Evolutionary conservation across 1,284 basidiomycete genomes (phyloP).

Genomic region (Abortiporus biennis): DNA sequence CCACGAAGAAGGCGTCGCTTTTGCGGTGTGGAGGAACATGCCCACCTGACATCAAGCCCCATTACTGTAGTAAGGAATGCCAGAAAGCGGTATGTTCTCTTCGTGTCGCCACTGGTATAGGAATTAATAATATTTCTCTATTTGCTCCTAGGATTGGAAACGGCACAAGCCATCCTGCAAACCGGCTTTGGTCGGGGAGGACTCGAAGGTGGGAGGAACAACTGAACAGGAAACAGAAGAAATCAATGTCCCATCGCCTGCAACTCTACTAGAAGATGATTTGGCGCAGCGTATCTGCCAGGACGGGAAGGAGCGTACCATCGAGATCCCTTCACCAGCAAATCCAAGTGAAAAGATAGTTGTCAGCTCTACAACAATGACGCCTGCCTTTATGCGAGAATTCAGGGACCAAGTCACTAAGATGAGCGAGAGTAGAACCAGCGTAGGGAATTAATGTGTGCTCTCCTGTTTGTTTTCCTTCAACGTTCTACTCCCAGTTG

Average conservation of each 20-base stretch:
- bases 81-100: slow-evolving; percentile 5
- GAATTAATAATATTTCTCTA: too few relatives aligned
- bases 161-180: slow-evolving; percentile 1
- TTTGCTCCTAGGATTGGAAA: slow-evolving; percentile 4
- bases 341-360: background rate
- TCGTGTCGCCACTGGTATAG: too few relatives aligned
- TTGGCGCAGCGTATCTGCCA: background rate
- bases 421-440: too few relatives aligned
- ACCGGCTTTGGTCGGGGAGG: background rate
- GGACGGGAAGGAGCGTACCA: background rate
- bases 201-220: background rate
- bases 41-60: slow-evolving; percentile 7
- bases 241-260: background rate
- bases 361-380: slow-evolving; percentile 6
- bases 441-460: too few relatives aligned
- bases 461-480: too few relatives aligned
- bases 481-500: too few relatives aligned
- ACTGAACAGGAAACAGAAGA: background rate
- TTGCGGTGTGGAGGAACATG: slow-evolving; percentile 7
- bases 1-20: slow-evolving; percentile 5
- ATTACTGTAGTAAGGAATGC: slow-evolving; percentile 10
- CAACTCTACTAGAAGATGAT: background rate
- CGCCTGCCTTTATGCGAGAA: slow-evolving; percentile 8
- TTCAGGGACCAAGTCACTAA: too few relatives aligned
- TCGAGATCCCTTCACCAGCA: background rate